These are phyloP conservation scores for Hirschfeldia incana DNA, from an alignment of 345 rosid genomes.

Conservation along the genomic window DNA sequence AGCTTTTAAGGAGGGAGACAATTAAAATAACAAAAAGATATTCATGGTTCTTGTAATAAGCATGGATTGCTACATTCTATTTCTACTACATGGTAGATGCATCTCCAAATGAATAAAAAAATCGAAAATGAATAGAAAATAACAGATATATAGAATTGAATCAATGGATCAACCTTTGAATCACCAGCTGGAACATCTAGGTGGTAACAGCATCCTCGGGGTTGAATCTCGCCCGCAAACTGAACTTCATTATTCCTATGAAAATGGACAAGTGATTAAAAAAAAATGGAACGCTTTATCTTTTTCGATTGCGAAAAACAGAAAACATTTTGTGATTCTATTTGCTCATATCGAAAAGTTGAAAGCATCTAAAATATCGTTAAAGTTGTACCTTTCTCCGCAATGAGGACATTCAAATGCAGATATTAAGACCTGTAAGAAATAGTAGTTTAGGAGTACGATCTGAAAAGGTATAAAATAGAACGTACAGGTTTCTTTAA, in stretches of 20 bases:
- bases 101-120: background rate
- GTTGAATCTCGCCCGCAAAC: constrained; percentile 94
- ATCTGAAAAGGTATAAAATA: background rate
- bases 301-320: background rate
- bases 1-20: background rate
- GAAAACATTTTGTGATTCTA: background rate
- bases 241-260: constrained; percentile 91
- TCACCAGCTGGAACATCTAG: constrained; percentile 64
- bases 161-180: constrained; percentile 49
- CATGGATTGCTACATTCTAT: background rate
- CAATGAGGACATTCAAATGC: constrained; percentile 93
- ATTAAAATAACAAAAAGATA: background rate
- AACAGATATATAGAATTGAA: background rate
- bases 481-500: background rate
- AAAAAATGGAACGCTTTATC: background rate
- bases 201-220: constrained; percentile 64
- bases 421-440: constrained; percentile 73
- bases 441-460: background rate
- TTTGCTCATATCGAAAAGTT: too few species aligned
- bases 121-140: background rate
- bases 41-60: background rate
- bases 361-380: too few species aligned
- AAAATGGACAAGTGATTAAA: background rate
- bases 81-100: background rate
- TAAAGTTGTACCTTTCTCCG: constrained; percentile 66